Conservation (phyloP, 192 early-diverging fungal species). For the Backusella luteola region DNA sequence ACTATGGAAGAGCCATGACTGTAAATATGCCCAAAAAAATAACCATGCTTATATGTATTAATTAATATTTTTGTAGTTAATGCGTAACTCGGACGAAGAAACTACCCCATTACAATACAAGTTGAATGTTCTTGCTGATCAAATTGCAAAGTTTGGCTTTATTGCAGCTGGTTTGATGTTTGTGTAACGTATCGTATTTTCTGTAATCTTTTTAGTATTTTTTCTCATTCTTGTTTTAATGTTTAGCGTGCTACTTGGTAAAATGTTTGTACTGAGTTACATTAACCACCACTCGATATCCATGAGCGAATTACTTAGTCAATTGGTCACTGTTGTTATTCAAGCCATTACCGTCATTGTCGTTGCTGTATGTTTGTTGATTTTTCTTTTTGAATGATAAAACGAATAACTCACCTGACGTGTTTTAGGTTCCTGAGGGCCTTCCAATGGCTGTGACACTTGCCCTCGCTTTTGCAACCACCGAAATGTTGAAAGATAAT, state of each 20-base stretch:
- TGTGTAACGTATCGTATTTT: slow-evolving; percentile 29
- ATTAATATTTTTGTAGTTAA: slow-evolving; percentile 33
- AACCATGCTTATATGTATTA: not conserved
- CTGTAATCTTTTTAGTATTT: not conserved
- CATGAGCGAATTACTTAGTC: slow-evolving; percentile 48
- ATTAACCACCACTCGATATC: slow-evolving; percentile 58
- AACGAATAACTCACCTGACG: slow-evolving; percentile 6
- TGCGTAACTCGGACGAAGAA: slow-evolving; percentile 67
- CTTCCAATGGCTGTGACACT: slow-evolving; percentile 88
- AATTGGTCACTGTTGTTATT: slow-evolving; percentile 69
- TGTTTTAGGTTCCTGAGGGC: slow-evolving; percentile 63
- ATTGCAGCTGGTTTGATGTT: slow-evolving; percentile 80
- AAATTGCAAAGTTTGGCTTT: slow-evolving; percentile 92
- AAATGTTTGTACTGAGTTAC: slow-evolving; percentile 59
- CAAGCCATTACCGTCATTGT: slow-evolving; percentile 83
- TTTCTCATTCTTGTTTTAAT: not conserved
- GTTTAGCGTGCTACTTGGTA: slow-evolving; percentile 48
- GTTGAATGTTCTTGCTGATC: slow-evolving; percentile 85
- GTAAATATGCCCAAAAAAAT: not conserved
- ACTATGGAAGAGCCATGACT: slow-evolving; percentile 90
- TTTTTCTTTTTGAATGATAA: not conserved
- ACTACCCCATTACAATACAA: slow-evolving; percentile 93
- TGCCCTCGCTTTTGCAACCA: slow-evolving; percentile 80
- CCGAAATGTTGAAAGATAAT: slow-evolving; percentile 81
- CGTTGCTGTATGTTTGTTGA: slow-evolving; percentile 51